Base-by-base conservation (phyloP, 306 rosid genomes). In the Acmispon strigosus region DNA sequence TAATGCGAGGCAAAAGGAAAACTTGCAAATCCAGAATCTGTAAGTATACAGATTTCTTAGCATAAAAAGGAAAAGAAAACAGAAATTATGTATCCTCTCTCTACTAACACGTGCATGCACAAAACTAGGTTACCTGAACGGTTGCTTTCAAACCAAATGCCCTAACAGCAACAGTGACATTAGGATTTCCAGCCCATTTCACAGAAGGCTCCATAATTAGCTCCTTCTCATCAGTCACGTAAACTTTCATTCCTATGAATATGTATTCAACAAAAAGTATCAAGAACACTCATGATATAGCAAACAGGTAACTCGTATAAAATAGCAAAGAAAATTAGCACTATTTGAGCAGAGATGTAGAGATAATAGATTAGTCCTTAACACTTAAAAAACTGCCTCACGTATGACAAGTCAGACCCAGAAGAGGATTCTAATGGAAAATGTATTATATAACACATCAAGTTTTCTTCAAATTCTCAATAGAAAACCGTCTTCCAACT, bases 171-270 rank as follows among this genome's bases (percentile, higher is more conserved):
- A 93, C 60, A 5, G 81, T 74, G 76, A 90, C 51, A 81, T 93
- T 87, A 51, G 98, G 98, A 83, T 90, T 93, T 67, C 84, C 97
- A 13, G 98, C 98, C 97, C 96, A 93, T 70, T 93, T 93, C 58
- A 93, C 39, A 45, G 87, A 81, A 48, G 92, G 97, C 84, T 93
- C 96, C 97, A 93, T 88, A 50, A 93, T 90, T 81, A 93, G 75
- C 86, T 93, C 98, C 80, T 93, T 93, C 81, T 93, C 98, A 73
- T 88, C 97, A 44, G 98, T 93, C 79, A 54, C 70, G 39, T 81
- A 93, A 66, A 87, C 89, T 80, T 93, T 93, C 98, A 90, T 90
- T 57, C 98, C 98, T 93, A 49, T 41, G 9, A 34, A 75, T 37
- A 59, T 56, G 55, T 57, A 48, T 56, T 53, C 51, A 29, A 12